phyloP scores from a whole-genome alignment of 306 rosid genomes.

The Trichosanthes truncata region DNA sequence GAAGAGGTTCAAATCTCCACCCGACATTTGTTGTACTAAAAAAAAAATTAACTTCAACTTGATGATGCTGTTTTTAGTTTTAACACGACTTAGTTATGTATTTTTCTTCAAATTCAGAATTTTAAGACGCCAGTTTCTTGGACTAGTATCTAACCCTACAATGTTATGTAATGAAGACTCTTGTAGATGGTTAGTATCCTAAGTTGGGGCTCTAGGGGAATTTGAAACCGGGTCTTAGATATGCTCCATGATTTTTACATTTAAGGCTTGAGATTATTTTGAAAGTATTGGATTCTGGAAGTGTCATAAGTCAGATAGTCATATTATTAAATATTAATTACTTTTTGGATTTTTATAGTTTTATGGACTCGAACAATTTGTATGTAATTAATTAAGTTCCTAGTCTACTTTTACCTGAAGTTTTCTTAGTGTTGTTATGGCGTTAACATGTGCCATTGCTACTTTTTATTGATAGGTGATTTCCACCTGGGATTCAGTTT shows the following conservation, averaged over 20 bases:
- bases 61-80: neutral
- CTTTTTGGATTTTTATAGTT: neutral
- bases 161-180: neutral
- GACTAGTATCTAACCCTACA: neutral
- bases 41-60: neutral
- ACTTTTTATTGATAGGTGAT: constrained; percentile 4
- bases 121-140: neutral
- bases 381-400: neutral
- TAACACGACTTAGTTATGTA: neutral
- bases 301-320: neutral
- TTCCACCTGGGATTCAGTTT: constrained; percentile 5
- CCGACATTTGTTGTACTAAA: neutral
- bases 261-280: neutral
- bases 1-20: neutral
- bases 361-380: neutral
- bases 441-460: neutral
- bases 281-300: neutral
- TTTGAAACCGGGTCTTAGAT: neutral
- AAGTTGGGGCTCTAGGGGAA: neutral
- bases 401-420: neutral
- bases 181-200: neutral
- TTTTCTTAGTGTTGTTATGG: neutral
- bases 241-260: neutral
- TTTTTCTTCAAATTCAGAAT: neutral
- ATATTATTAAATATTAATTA: neutral